Conservation (phyloP, 2,329 filamentous ascomycete species). For the Emmonsiellopsis sp. region DNA sequence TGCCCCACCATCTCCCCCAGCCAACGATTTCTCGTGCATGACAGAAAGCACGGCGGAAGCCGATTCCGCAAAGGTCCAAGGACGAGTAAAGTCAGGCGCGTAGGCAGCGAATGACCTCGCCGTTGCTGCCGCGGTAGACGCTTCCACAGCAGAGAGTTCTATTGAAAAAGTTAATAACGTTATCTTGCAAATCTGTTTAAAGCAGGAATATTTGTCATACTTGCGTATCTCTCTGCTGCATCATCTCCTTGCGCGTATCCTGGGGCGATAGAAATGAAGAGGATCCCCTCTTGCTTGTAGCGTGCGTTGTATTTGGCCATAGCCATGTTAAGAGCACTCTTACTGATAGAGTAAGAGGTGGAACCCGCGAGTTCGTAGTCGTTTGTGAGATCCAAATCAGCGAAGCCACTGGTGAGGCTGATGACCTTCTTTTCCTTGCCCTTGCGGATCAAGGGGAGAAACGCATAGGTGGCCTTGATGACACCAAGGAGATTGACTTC, state of each 20-base stretch:
- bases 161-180: background rate
- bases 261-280: slow-evolving; percentile 45
- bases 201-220: slow-evolving; percentile 2
- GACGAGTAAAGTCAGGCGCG: slow-evolving; percentile 33
- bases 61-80: slow-evolving; percentile 29
- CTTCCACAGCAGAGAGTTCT: slow-evolving; percentile 13
- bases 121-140: slow-evolving; percentile 18
- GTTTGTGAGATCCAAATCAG: slow-evolving; percentile 38
- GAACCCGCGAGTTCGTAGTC: slow-evolving; percentile 26
- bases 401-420: slow-evolving; percentile 40
- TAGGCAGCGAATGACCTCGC: slow-evolving; percentile 26
- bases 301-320: slow-evolving; percentile 46
- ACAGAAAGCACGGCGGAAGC: slow-evolving; percentile 23
- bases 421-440: slow-evolving; percentile 48
- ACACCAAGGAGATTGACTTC: slow-evolving; percentile 45
- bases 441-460: slow-evolving; percentile 45
- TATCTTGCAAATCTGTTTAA: background rate
- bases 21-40: slow-evolving; percentile 34
- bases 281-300: slow-evolving; percentile 42
- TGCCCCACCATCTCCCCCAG: slow-evolving; percentile 39
- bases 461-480: slow-evolving; percentile 46
- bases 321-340: slow-evolving; percentile 45
- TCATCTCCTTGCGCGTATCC: slow-evolving; percentile 42
- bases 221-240: slow-evolving; percentile 12
- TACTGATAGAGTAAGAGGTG: slow-evolving; percentile 40